Evolutionary conservation across 2,329 filamentous ascomycete genomes (phyloP).

Genomic region (Lasiodiplodia gonubiensis): DNA sequence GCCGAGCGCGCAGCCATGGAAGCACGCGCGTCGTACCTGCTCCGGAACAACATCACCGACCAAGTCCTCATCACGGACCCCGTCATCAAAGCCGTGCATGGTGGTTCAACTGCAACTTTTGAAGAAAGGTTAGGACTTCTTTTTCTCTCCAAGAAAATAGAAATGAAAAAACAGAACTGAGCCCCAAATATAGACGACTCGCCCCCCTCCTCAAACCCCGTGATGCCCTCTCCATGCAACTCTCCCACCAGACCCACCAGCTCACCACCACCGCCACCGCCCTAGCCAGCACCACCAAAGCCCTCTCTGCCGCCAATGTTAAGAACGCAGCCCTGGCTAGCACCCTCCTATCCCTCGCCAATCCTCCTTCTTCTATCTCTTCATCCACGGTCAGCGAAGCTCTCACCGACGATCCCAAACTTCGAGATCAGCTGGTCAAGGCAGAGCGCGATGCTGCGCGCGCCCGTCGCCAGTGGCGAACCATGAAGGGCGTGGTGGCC

Average conservation of each 20-base stretch:
- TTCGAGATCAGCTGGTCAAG: slow-evolving; percentile 61
- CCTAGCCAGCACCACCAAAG: slow-evolving; percentile 63
- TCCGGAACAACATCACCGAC: slow-evolving; percentile 72
- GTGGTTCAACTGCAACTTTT: slow-evolving; percentile 66
- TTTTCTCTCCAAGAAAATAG: neutral
- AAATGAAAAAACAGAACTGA: neutral
- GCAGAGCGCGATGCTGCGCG: slow-evolving; percentile 65
- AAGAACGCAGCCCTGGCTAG: slow-evolving; percentile 68
- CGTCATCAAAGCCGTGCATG: slow-evolving; percentile 77
- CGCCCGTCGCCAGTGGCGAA: slow-evolving; percentile 71
- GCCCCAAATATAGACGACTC: slow-evolving; percentile 62
- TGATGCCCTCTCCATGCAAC: slow-evolving; percentile 68
- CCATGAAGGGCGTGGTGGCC: slow-evolving; percentile 79
- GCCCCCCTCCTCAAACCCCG: slow-evolving; percentile 69
- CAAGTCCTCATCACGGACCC: slow-evolving; percentile 75
- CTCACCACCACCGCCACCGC: slow-evolving; percentile 59
- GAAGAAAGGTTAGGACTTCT: slow-evolving; percentile 65
- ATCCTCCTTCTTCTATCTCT: slow-evolving; percentile 45
- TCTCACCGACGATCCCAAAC: slow-evolving; percentile 52
- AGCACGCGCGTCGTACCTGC: slow-evolving; percentile 70
- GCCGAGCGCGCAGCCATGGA: slow-evolving; percentile 72
- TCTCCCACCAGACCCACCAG: slow-evolving; percentile 64
- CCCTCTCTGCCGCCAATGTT: slow-evolving; percentile 61
- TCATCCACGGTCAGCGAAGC: slow-evolving; percentile 53
- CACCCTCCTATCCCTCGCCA: slow-evolving; percentile 67